Base-by-base conservation (phyloP, 2,329 filamentous ascomycete genomes). In the Xylariales sp. region DNA sequence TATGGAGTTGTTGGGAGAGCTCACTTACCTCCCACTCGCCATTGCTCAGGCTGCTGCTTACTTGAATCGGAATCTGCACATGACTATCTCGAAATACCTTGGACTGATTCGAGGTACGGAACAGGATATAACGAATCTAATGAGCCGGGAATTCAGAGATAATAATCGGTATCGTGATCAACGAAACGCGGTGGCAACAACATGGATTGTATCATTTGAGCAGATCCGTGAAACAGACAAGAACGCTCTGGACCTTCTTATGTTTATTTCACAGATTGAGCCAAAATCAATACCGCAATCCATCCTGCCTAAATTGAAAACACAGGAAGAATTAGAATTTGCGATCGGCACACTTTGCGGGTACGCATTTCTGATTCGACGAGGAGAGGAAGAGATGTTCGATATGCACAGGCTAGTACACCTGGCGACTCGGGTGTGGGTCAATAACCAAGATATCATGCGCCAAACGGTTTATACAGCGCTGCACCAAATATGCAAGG, bases 161-260 rank as follows among this genome's bases (percentile, higher is more conserved):
- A 46, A 52, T 4, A 50, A 38, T 2, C 53, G 56, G 18, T 61
- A 65, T 41, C 38, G 29, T 10, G 43, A 35, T 1, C 48, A 58
- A 3, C 54, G 56, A 32, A 57, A 61, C 17, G 52, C 63, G 1
- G 50, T 68, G 5, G 59, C 59, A 6, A 56, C 53, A 0, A 66
- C 66, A 2, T 65, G 56, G 49, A 45, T 63, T 2, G 52, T 69
- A 19, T 67, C 66, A 0, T 65, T 71, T 25, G 48, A 63, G 13
- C 52, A 60, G 25, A 63, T 68, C 29, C 44, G 40, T 15, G 38
- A 43, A 24, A 40, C 21, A 2, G 45, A 63, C 33, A 6, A 35
- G 2, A 23, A 5, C 5, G 34, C 65, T 3, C 58, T 57, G 19
- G 42, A 56, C 0, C 40, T 63, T 32, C 50, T 71, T 3, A 54